Percentiles rank a stretch among this genome's conserved stretches.
Conservation (phyloP, 805 yeast genomes). For the Candida ponderosae region DNA sequence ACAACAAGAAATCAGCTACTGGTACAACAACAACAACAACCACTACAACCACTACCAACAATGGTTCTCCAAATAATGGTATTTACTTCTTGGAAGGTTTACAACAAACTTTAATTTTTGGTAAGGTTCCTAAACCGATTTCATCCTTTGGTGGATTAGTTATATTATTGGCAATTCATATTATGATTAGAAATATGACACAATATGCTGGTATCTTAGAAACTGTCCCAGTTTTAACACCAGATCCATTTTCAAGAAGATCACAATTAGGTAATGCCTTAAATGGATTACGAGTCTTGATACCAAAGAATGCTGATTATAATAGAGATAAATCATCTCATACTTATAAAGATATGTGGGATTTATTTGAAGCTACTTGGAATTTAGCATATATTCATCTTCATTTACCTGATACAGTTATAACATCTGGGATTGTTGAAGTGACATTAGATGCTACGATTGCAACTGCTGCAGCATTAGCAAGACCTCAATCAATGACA, state of each 20-base stretch:
- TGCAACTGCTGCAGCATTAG: neutral
- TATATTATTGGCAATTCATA: neutral
- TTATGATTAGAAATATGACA: slow-evolving; percentile 1
- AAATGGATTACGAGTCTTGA: neutral
- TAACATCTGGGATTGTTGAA: neutral
- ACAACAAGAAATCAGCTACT: too few species aligned
- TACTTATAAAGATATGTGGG: neutral
- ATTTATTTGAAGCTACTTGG: slow-evolving; percentile 1
- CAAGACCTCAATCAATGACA: neutral
- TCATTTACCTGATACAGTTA: neutral
- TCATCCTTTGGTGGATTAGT: slow-evolving; percentile 1
- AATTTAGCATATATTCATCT: slow-evolving; percentile 1
- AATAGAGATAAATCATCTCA: neutral
- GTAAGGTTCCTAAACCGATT: neutral
- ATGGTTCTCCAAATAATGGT: neutral
- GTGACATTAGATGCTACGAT: neutral
- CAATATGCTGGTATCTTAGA: neutral
- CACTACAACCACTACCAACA: too few species aligned
- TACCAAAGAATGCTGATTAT: neutral
- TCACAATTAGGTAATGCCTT: slow-evolving; percentile 1
- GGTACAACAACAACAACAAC: too few species aligned
- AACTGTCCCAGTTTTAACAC: neutral
- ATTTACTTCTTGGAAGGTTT: neutral
- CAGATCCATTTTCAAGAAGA: slow-evolving; percentile 2
- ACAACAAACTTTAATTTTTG: neutral